Conservation (phyloP, 2,329 filamentous ascomycete species). For the Xenosphaeropsis pyriputrescens region DNA sequence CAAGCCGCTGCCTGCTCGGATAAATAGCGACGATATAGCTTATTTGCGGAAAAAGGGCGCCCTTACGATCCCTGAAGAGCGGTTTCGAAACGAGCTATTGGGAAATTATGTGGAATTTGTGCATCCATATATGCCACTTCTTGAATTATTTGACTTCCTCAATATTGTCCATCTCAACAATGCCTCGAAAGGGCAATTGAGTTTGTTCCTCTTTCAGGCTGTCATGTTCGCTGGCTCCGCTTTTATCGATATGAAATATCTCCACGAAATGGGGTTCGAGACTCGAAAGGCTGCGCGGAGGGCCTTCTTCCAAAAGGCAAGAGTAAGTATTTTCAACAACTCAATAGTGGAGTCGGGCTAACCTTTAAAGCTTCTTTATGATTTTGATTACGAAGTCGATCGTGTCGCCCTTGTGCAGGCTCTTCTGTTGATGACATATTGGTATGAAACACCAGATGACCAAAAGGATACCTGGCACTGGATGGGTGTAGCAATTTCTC, state of each 20-base stretch:
- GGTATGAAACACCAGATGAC: conserved; percentile 94
- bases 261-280: conserved; percentile 64
- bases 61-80: conserved; percentile 54
- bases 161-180: conserved; percentile 48
- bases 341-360: conserved; percentile 4
- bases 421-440: conserved; percentile 85
- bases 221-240: conserved; percentile 90
- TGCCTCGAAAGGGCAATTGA: conserved; percentile 57
- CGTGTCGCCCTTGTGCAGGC: conserved; percentile 80
- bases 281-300: conserved; percentile 72
- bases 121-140: conserved; percentile 83
- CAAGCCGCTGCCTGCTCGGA: conserved; percentile 61
- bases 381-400: conserved; percentile 89
- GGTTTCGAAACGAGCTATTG: conserved; percentile 67
- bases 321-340: conserved; percentile 38
- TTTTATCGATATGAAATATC: conserved; percentile 67
- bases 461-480: conserved; percentile 98
- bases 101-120: conserved; percentile 79
- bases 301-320: conserved; percentile 76
- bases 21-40: conserved; percentile 67
- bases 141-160: conserved; percentile 52
- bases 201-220: conserved; percentile 79
- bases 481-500: conserved; percentile 91
- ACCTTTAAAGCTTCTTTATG: conserved; percentile 57
- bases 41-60: conserved; percentile 79